These are phyloP conservation scores for Claviceps fusiformis DNA, from an alignment of 2,329 filamentous ascomycete species.

Conservation along the genomic window DNA sequence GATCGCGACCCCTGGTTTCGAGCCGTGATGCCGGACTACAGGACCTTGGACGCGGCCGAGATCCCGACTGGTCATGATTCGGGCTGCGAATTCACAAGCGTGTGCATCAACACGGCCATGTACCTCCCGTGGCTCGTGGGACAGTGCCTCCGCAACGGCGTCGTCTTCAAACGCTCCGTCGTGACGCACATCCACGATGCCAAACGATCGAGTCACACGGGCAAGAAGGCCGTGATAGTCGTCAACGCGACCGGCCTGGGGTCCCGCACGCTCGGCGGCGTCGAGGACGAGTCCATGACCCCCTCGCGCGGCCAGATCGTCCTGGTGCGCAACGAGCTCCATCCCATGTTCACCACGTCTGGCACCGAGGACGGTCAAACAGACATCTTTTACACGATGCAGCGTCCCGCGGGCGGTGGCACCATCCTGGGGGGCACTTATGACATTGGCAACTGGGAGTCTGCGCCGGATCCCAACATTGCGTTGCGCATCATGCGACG, in stretches of 20 bases:
- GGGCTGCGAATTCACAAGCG: slow-evolving; percentile 63
- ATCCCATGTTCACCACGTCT: slow-evolving; percentile 54
- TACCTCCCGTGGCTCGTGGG: slow-evolving; percentile 80
- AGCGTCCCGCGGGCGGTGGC: slow-evolving; percentile 63
- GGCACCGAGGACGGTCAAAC: slow-evolving; percentile 60
- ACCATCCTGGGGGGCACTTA: slow-evolving; percentile 81
- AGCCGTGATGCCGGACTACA: slow-evolving; percentile 57
- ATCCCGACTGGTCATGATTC: slow-evolving; percentile 54
- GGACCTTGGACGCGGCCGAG: slow-evolving; percentile 41
- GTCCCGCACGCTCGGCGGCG: slow-evolving; percentile 64
- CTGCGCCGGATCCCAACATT: slow-evolving; percentile 64
- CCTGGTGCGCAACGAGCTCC: slow-evolving; percentile 65
- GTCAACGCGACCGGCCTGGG: slow-evolving; percentile 78
- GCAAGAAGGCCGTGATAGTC: slow-evolving; percentile 49
- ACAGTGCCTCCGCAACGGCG: slow-evolving; percentile 62
- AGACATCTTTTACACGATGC: slow-evolving; percentile 73
- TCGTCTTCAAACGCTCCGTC: slow-evolving; percentile 48
- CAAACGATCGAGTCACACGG: slow-evolving; percentile 32
- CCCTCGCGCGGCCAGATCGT: slow-evolving; percentile 76
- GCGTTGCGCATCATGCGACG: slow-evolving; percentile 75
- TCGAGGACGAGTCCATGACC: slow-evolving; percentile 58
- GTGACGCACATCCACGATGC: slow-evolving; percentile 65
- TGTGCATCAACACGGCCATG: slow-evolving; percentile 82
- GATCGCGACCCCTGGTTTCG: slow-evolving; percentile 61
- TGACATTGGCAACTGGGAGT: slow-evolving; percentile 67